Base-by-base conservation (phyloP, 2,329 filamentous ascomycete species). In the Diaporthe velutina region DNA sequence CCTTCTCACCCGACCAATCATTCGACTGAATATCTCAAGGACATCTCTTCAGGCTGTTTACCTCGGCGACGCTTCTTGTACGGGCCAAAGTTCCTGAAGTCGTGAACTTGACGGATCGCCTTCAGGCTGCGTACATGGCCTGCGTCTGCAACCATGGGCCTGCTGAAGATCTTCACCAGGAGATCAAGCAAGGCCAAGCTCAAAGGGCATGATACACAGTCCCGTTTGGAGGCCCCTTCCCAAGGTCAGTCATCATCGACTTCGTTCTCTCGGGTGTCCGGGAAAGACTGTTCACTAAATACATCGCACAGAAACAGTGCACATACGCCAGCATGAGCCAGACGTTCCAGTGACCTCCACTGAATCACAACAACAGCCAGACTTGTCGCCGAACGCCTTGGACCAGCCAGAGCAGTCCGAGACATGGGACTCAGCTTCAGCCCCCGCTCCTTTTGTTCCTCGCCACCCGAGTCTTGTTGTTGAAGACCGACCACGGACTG, bases 401-500 rank as follows among this genome's bases (percentile, higher is more conserved):
- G 73, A 73, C 25, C 60, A 48, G 17, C 13, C 42, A 30, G 74
- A 77, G 73, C 77, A 77, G 13, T 73, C 71, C 33, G 70, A 70
- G 22, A 35, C 40, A 30, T 76, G 81, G 7, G 80, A 77, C 40
- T 79, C 82, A 5, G 79, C 82, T 17, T 82, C 83, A 0, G 80
- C 77, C 42, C 79, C 82, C 6, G 79, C 82, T 22, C 82, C 83
- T 0, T 77, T 79, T 30, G 74, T 83, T 40, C 80, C 82, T 58
- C 79, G 79, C 25, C 79, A 80, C 50, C 82, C 64, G n/a, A 70
- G 67, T 3, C 42, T 42, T 64, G 19, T 54, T 19, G 61, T 28
- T 52, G 30, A 78, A 3, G 81, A 82, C 60, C 82, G 84, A n/a
- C 85, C 85, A 17, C 83, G 76, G 60, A 85, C 84, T 3, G 84